Base-by-base conservation (phyloP, 164 flowering plant species). In the Vitis labrusca region DNA sequence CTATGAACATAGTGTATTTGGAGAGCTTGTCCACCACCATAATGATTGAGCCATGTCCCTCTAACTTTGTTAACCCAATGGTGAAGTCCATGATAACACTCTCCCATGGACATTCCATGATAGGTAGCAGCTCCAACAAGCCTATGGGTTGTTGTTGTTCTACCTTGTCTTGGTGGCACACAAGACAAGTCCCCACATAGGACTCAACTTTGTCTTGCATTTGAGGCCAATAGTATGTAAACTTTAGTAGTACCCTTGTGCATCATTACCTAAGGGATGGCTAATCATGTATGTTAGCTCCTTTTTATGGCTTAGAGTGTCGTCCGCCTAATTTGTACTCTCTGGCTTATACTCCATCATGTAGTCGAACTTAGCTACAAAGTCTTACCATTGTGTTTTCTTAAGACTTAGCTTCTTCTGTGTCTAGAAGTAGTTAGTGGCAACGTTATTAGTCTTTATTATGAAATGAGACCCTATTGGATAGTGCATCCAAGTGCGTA, bases 91-190 rank as follows among this genome's bases (percentile, higher is more conserved):
- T 37, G 7, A 6, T 37, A 6, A 37, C 7, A 6, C 7, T 37
- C 7, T 37, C 44, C 5, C 7, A 37, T 3, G 7, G 44, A 3
- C 0, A 0, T 2, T 37, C 44, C 44, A 6, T 6, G 5, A 37
- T 37, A 37, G 44, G 44, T 37, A 37, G 7, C 7, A 0, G 0
- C 7, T 37, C 0, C 5, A 37, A 6, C 44, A 37, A 3, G 5
- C 44, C 44, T 6, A 2, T 5, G 2, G 44, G 44, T 6, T 37
- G 44, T 3, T 37, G 44, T 48, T 44, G 32, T 6, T 63, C 68
- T 10, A 50, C 27, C 51, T 75, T 77, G 32, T 77, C 71, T 32
- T 54, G 67, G 27, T 73, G 67, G 48, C 70, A 69, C 9, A 77
- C 17, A 57, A 77, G 49, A 51, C 65, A 73, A 1, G 61, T 73